Percentiles rank a stretch among this genome's conserved stretches.
phyloP scores from a whole-genome alignment of 495 filamentous ascomycete species.

The Xylaria telfairii region DNA sequence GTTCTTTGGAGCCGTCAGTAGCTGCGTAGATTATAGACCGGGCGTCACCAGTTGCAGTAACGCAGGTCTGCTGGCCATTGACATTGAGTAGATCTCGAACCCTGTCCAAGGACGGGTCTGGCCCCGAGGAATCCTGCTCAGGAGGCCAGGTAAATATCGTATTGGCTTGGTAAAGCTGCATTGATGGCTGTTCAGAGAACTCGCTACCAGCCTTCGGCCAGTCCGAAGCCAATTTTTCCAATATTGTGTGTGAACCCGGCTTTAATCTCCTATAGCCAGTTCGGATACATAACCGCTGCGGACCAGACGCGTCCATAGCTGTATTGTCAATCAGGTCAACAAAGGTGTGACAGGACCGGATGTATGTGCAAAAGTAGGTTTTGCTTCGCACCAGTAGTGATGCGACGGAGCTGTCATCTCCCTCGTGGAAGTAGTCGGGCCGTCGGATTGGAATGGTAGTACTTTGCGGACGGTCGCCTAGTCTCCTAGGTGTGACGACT shows the following conservation, averaged over 20 bases:
- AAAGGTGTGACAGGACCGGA: constrained; percentile 63
- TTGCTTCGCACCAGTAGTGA: constrained; percentile 61
- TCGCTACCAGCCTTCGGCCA: background rate
- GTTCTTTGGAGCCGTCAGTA: constrained; percentile 39
- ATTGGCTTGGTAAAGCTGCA: constrained; percentile 44
- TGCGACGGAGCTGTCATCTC: constrained; percentile 46
- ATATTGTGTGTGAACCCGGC: constrained; percentile 12
- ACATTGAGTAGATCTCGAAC: constrained; percentile 66
- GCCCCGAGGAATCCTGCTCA: constrained; percentile 44
- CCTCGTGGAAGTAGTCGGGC: constrained; percentile 47
- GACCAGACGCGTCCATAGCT: constrained; percentile 41
- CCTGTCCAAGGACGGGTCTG: constrained; percentile 43
- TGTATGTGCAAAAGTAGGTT: constrained; percentile 65
- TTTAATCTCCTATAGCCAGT: constrained; percentile 48
- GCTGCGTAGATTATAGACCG: constrained; percentile 64
- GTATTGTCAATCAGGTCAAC: constrained; percentile 69
- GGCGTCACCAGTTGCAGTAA: constrained; percentile 66
- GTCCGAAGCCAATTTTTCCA: background rate
- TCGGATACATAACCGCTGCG: constrained; percentile 58
- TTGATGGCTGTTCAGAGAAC: background rate
- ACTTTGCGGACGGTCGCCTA: constrained; percentile 15
- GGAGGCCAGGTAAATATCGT: constrained; percentile 67
- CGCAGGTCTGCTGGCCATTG: constrained; percentile 49
- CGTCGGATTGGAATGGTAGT: constrained; percentile 28
- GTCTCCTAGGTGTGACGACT: constrained; percentile 23